Percentiles rank a stretch among this genome's conserved stretches.
phyloP scores from a whole-genome alignment of 2,329 filamentous ascomycete genomes.

The Zasmidium cellare region DNA sequence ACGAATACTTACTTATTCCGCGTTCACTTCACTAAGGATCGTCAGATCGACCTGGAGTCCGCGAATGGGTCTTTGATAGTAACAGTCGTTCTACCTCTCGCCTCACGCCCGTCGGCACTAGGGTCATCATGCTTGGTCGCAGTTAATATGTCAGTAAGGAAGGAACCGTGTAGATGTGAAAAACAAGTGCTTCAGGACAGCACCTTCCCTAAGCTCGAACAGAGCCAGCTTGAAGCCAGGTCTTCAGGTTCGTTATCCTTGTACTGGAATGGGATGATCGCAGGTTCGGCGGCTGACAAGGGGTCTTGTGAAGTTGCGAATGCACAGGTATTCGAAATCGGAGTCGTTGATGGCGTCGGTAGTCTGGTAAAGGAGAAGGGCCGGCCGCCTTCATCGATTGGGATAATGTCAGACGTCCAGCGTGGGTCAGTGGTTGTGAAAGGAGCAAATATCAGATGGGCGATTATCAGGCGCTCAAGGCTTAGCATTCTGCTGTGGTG shows the following conservation, averaged over 20 bases:
- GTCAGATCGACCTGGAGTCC: too few species aligned
- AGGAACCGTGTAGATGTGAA: too few species aligned
- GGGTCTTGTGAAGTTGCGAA: not conserved
- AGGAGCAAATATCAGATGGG: too few species aligned
- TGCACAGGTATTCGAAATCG: not conserved
- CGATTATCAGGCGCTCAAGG: not conserved
- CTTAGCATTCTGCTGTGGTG: constrained; percentile 13
- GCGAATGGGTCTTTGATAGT: too few species aligned
- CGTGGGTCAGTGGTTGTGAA: not conserved
- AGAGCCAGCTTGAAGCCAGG: not conserved
- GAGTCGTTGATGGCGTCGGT: not conserved
- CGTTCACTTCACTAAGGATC: too few species aligned
- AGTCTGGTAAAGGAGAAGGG: not conserved
- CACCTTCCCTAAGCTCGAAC: not conserved
- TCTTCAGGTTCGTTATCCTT: too few species aligned
- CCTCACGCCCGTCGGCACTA: too few species aligned
- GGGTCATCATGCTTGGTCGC: too few species aligned
- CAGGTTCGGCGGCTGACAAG: not conserved
- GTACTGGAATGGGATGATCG: too few species aligned
- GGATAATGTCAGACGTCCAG: not conserved
- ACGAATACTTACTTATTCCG: too few species aligned
- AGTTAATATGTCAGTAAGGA: too few species aligned
- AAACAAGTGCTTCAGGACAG: not conserved
- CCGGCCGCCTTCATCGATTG: not conserved
- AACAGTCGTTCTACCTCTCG: too few species aligned